These are phyloP conservation scores for Phyllostachys edulis DNA, from an alignment of 176 grass and related monocot genomes.

Conservation along the genomic window DNA sequence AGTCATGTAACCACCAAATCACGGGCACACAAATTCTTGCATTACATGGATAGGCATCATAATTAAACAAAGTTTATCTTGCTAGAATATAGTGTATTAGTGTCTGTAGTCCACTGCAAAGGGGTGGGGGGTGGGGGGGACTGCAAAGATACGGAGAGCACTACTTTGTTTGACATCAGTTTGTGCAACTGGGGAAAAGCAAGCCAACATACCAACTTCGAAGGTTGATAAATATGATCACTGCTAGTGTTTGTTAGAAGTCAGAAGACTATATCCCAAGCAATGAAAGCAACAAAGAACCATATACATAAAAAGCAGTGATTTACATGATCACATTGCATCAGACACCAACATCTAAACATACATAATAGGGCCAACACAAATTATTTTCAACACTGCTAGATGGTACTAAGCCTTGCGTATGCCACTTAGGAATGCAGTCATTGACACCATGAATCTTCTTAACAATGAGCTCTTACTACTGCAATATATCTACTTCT, in stretches of 20 bases:
- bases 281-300: conserved; percentile 9
- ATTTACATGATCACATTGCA: conserved; percentile 28
- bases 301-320: background rate
- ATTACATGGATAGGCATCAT: conserved; percentile 9
- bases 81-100: background rate
- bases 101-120: conserved; percentile 1
- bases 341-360: background rate
- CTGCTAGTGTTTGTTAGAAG: background rate
- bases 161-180: background rate
- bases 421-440: conserved; percentile 1
- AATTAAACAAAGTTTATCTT: conserved; percentile 22
- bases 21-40: background rate
- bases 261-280: background rate
- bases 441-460: background rate
- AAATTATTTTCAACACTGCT: background rate
- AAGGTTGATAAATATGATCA: background rate
- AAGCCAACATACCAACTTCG: background rate
- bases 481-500: background rate
- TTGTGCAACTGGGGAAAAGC: background rate
- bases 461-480: background rate
- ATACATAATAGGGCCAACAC: background rate
- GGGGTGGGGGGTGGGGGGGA: background rate
- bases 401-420: background rate
- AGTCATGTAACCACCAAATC: conserved; percentile 13
- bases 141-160: background rate